A percentile compares a stretch with the other conserved stretches of the same genome.
These are phyloP conservation scores for Rheum nobile DNA, from an alignment of 148 eudicot genomes.

Conservation along the genomic window DNA sequence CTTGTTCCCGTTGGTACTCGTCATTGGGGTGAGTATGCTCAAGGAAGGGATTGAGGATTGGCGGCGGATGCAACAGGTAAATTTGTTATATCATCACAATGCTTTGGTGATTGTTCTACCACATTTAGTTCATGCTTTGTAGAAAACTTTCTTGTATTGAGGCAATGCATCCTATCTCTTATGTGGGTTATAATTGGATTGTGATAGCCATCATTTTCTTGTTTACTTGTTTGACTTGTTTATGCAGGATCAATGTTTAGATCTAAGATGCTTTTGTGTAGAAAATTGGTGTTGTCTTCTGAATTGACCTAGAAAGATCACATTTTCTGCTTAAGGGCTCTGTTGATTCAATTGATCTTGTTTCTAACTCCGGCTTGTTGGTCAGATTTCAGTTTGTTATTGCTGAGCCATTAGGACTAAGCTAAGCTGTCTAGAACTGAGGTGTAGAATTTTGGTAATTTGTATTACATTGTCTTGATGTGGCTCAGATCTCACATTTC, in stretches of 20 bases:
- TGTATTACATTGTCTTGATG: neutral
- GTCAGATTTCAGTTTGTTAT: neutral
- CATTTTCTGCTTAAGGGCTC: neutral
- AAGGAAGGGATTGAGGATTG: slow-evolving; percentile 90
- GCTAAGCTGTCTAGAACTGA: neutral
- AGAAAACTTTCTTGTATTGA: neutral
- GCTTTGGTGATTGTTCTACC: neutral
- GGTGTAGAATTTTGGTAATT: neutral
- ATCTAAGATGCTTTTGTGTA: neutral
- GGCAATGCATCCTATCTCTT: neutral
- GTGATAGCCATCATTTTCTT: neutral
- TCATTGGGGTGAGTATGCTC: slow-evolving; percentile 77
- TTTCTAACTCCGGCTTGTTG: neutral
- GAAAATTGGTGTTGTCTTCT: neutral
- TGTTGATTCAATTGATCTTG: neutral
- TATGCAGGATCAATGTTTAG: neutral
- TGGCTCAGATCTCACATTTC: neutral
- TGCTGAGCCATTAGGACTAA: neutral
- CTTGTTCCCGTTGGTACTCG: slow-evolving; percentile 52
- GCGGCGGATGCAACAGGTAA: slow-evolving; percentile 76
- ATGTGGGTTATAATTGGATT: neutral
- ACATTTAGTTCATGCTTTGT: neutral
- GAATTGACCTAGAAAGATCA: neutral
- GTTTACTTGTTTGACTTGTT: neutral
- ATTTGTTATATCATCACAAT: neutral